Base-by-base conservation (phyloP, 176 grass and related monocot genomes). In the Oryza coarctata region DNA sequence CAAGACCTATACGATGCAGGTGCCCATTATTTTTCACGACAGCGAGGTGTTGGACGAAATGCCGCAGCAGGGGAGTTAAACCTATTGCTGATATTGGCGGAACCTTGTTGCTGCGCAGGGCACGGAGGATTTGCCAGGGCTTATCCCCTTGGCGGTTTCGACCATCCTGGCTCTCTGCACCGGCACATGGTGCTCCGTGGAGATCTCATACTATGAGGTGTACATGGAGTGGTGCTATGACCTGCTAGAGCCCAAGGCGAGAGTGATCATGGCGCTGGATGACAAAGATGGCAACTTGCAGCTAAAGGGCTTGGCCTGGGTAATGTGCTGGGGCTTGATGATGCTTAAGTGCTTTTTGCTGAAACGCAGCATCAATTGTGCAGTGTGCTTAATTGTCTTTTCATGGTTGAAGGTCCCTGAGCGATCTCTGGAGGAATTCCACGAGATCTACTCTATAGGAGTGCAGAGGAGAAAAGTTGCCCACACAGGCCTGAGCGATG, bases 1-100 rank as follows among this genome's bases (percentile, higher is more conserved):
- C 62, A 98, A 98, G 76, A 98, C 96, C n/a, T 95, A 90, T 80
- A 95, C 89, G 0, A 99, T 99, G 93, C 91, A 95, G 88, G 95
- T 91, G 65, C 15, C 27, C 3, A 9, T 5, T 71, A 9, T 68
- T 66, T 45, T 45, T 75, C 36, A 4, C 69, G 62, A 58, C 35
- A 17, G 3, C 29, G 9, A 5, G 41, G 0, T 74, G 74, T 74
- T 77, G 44, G 70, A 35, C 0, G 10, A 90, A 80, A 82, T 78
- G 81, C 5, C 31, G 2, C 31, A 84, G 8, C 1, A 9, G 26
- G 12, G 22, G 9, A 62, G 0, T 6, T 50, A 45, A 35, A 23
- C 14, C 6, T 77, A 6, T 55, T 55, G 12, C 52, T 86, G 25
- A 55, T 9, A 22, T 22, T 55, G 20, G 20, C 6, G 17, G 63